Evolutionary conservation across 441 rosid species (phyloP).

Genomic region (Populus hybrid): DNA sequence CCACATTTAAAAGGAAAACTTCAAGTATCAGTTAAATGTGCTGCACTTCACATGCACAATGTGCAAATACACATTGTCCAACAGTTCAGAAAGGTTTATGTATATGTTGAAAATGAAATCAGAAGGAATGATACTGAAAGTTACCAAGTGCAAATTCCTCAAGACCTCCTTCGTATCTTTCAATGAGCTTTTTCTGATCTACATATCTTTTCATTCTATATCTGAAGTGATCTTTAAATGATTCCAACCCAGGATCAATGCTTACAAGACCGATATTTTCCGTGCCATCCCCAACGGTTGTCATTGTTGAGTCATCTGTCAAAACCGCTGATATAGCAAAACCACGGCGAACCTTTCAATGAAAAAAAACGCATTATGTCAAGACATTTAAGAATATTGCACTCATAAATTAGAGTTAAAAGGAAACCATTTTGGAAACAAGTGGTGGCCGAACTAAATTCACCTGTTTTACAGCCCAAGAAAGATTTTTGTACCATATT

Average conservation of each 20-base stretch:
- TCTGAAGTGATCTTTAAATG: constrained; percentile 62
- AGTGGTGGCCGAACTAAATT: not conserved
- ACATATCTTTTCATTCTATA: constrained; percentile 50
- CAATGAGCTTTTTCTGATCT: constrained; percentile 55
- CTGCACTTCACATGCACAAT: not conserved
- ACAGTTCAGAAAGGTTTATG: not conserved
- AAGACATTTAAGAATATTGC: not conserved
- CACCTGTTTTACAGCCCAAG: not conserved
- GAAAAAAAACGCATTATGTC: constrained; percentile 1
- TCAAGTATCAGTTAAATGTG: not conserved
- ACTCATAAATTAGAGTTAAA: not conserved
- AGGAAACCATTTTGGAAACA: not conserved
- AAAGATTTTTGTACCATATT: not conserved
- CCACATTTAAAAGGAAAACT: not conserved
- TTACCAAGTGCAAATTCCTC: constrained; percentile 72
- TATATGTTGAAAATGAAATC: not conserved
- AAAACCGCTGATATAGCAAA: constrained; percentile 41
- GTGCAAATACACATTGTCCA: not conserved
- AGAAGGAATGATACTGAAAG: constrained; percentile 10
- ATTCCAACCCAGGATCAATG: constrained; percentile 50
- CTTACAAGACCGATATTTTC: constrained; percentile 49
- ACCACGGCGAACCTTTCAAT: constrained; percentile 28
- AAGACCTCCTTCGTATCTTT: constrained; percentile 63
- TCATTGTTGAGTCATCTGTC: constrained; percentile 43
- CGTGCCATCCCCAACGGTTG: constrained; percentile 31